Evolutionary conservation across 768 basidiomycete species (phyloP), one percentile per base, ranked within the genome.

Genomic region (Termitomyces sp.): DNA sequence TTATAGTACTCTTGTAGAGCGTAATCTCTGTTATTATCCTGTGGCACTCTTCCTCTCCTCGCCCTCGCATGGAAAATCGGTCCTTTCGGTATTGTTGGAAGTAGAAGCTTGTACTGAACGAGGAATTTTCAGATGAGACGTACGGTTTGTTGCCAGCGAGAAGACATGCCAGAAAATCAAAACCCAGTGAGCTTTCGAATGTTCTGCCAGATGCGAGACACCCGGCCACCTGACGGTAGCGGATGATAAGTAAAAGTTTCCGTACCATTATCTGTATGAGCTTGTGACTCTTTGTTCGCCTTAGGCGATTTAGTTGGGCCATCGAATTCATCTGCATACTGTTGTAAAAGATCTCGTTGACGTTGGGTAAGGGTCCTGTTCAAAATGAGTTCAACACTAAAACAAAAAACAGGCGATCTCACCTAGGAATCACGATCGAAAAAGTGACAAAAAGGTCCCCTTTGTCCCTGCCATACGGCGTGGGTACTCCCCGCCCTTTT

Each of bases 301-400:
- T 68, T 40, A 64, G 69, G 49, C 55, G 64, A 59, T 38, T 59
- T 70, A 36, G 59, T 66, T 56, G 80, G 81, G 60, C 91, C 93
- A 74, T 97, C 95, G n/a, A 92, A 82, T 67, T 98, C 96, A 70
- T 95, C 91, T 20, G 93, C 96, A 69, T 90, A 98, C 64, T 86
- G 85, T 74, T 98, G 86, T 46, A 98, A 73, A 62, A 98, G 87
- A 70, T 91, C 86, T 62, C 90, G 87, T 78, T 99, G 96, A 40
- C 87, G 87, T 63, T 83, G 75, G 3, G 92, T 88, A 61, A 98
- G 80, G 20, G 91, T 84, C 77, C 96, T 98, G 59, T 47, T 29
- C 12, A 17, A 43, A 40, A 37, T 12, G 48, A 56, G 61, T 48
- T 50, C 52, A 31, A 63, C 61, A 65, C 54, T 54, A 46, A 48